A percentile compares a stretch with the other conserved stretches of the same genome.
Evolutionary conservation across 2,329 filamentous ascomycete species (phyloP).

Genomic region (Trichoderma polysporum): DNA sequence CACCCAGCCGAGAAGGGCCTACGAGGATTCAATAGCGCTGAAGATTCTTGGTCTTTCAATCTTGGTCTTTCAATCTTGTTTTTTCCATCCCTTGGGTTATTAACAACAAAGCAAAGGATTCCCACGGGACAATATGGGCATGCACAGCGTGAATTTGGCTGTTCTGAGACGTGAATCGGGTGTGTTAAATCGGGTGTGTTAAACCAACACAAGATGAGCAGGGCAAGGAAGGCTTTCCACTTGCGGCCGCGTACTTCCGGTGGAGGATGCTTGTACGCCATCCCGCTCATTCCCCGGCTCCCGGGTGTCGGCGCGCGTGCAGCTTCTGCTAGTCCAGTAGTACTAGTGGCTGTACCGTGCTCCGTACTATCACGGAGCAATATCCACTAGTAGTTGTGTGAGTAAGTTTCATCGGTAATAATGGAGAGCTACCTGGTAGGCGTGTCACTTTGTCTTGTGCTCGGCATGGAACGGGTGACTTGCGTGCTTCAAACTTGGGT

Average conservation of each 20-base stretch:
- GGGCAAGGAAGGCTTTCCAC: background rate
- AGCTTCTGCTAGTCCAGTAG: background rate
- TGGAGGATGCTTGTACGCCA: slow-evolving; percentile 14
- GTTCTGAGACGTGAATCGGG: slow-evolving; percentile 3
- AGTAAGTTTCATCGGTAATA: background rate
- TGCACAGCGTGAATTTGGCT: slow-evolving; percentile 11
- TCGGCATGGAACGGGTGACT: background rate
- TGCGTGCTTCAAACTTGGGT: background rate
- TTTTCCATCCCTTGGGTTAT: background rate
- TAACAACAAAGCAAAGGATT: background rate
- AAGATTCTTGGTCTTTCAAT: background rate
- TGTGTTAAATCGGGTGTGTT: background rate
- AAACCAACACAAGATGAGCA: background rate
- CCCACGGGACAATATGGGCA: background rate
- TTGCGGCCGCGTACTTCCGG: slow-evolving; percentile 1
- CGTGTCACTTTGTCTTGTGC: background rate
- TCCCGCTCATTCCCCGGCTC: slow-evolving; percentile 14
- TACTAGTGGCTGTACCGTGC: background rate
- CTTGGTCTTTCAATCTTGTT: background rate
- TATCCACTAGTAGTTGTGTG: background rate
- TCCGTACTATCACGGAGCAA: background rate
- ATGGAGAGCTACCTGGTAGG: background rate
- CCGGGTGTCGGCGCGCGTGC: slow-evolving; percentile 15
- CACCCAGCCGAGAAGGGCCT: background rate
- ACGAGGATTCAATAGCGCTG: background rate